phyloP scores from a whole-genome alignment of 345 rosid species.

The Capsella bursapastoris region DNA sequence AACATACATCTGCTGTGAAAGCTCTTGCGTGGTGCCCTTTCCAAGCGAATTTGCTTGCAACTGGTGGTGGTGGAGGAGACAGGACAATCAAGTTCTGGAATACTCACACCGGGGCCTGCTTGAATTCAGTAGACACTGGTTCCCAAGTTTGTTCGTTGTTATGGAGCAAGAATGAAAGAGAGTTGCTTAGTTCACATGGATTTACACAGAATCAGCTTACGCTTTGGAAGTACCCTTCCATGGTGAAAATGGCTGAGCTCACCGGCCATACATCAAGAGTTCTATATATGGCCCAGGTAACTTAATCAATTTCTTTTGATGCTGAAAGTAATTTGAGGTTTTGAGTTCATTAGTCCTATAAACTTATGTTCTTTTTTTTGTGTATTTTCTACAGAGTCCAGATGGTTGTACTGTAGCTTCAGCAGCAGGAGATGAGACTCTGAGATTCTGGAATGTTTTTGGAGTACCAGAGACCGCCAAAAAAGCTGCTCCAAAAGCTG shows the following conservation, averaged over 20 bases:
- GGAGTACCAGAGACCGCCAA: slow-evolving; percentile 54
- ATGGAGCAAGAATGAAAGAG: slow-evolving; percentile 49
- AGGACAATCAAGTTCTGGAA: slow-evolving; percentile 49
- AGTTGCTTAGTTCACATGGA: slow-evolving; percentile 49
- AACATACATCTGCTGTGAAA: slow-evolving; percentile 57
- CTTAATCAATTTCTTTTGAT: background rate
- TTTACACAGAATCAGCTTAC: slow-evolving; percentile 49
- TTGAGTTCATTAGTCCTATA: slow-evolving; percentile 7
- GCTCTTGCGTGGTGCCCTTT: slow-evolving; percentile 67
- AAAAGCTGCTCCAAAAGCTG: slow-evolving; percentile 51
- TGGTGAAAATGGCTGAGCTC: slow-evolving; percentile 52
- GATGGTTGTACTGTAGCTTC: slow-evolving; percentile 74
- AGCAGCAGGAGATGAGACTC: slow-evolving; percentile 75
- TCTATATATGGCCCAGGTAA: slow-evolving; percentile 44
- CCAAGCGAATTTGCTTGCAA: slow-evolving; percentile 45
- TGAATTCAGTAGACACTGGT: slow-evolving; percentile 49
- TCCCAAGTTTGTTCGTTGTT: slow-evolving; percentile 47
- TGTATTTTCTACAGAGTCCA: slow-evolving; percentile 54
- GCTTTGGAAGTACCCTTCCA: slow-evolving; percentile 49
- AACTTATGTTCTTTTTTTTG: slow-evolving; percentile 8
- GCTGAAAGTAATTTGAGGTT: background rate
- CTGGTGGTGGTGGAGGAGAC: slow-evolving; percentile 50
- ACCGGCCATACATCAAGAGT: slow-evolving; percentile 51
- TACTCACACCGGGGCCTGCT: slow-evolving; percentile 46
- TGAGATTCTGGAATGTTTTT: slow-evolving; percentile 74